Percentiles rank a stretch among this genome's conserved stretches.
These are phyloP conservation scores for Rossbeevera mucosa DNA, from an alignment of 768 basidiomycete genomes.

Conservation along the genomic window DNA sequence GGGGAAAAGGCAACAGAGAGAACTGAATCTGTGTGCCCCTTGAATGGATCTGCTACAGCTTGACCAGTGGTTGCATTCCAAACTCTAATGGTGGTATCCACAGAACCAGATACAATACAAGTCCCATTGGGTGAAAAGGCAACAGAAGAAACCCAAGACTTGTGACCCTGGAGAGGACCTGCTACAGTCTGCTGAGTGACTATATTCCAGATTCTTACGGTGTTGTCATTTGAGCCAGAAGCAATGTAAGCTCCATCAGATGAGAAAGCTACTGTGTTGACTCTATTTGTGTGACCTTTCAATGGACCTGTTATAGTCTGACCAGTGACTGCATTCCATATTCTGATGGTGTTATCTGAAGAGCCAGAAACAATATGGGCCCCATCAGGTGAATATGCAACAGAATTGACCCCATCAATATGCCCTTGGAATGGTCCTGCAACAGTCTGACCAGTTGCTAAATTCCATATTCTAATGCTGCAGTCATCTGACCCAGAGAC, in stretches of 20 bases:
- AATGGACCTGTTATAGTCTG: not conserved
- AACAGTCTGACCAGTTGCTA: not conserved
- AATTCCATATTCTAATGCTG: not conserved
- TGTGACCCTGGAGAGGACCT: not conserved
- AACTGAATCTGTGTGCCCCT: not conserved
- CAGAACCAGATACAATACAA: not conserved
- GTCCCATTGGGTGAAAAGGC: not conserved
- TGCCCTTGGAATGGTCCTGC: not conserved
- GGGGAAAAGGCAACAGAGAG: not conserved
- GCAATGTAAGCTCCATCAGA: not conserved
- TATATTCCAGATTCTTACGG: not conserved
- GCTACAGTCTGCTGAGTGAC: not conserved
- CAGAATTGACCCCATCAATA: not conserved
- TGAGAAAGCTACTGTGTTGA: not conserved
- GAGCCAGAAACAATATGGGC: not conserved
- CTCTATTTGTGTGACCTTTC: not conserved
- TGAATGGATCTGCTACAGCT: not conserved
- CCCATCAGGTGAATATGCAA: not conserved
- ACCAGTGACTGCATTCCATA: not conserved
- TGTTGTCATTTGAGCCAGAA: not conserved
- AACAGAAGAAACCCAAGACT: not conserved
- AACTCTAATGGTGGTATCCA: not conserved
- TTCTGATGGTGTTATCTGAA: not conserved
- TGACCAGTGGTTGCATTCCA: not conserved
- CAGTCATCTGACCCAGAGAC: not conserved